A percentile compares a stretch with the other conserved stretches of the same genome.
phyloP scores from a whole-genome alignment of 148 eudicot species.

The Bassia scoparia region DNA sequence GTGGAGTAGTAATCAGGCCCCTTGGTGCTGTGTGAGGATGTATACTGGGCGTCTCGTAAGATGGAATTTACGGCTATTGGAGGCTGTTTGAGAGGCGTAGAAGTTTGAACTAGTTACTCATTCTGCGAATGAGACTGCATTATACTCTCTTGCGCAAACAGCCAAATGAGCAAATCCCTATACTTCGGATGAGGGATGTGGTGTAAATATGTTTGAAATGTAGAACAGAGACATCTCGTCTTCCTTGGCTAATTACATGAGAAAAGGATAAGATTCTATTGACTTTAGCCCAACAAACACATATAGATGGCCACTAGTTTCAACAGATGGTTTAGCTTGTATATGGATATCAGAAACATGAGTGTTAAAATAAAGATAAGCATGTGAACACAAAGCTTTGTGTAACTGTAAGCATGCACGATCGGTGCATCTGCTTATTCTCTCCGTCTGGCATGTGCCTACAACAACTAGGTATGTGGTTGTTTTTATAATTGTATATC shows the following conservation, averaged over 20 bases:
- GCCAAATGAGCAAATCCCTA: conserved; percentile 52
- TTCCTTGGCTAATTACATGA: conserved; percentile 57
- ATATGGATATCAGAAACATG: conserved; percentile 78
- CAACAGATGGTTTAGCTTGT: conserved; percentile 62
- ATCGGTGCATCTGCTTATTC: conserved; percentile 87
- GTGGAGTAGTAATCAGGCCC: not conserved
- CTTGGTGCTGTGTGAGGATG: conserved; percentile 46
- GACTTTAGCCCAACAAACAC: conserved; percentile 56
- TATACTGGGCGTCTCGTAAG: conserved; percentile 63
- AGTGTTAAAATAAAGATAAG: conserved; percentile 14
- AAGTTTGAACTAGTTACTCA: conserved; percentile 49
- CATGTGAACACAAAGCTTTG: conserved; percentile 31
- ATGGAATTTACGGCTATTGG: conserved; percentile 66
- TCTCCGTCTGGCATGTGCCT: conserved; percentile 75
- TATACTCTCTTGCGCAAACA: conserved; percentile 55
- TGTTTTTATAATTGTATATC: not conserved
- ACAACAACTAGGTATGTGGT: conserved; percentile 66
- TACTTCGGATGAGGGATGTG: conserved; percentile 62
- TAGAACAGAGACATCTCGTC: conserved; percentile 39
- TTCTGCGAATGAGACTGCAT: conserved; percentile 32
- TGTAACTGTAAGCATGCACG: conserved; percentile 39
- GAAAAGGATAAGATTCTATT: conserved; percentile 56
- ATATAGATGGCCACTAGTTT: conserved; percentile 72
- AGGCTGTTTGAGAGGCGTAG: conserved; percentile 64
- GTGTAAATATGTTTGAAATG: conserved; percentile 53